These are phyloP conservation scores for Fusarium sp. DNA, from an alignment of 2,329 filamentous ascomycete species.

Conservation along the genomic window DNA sequence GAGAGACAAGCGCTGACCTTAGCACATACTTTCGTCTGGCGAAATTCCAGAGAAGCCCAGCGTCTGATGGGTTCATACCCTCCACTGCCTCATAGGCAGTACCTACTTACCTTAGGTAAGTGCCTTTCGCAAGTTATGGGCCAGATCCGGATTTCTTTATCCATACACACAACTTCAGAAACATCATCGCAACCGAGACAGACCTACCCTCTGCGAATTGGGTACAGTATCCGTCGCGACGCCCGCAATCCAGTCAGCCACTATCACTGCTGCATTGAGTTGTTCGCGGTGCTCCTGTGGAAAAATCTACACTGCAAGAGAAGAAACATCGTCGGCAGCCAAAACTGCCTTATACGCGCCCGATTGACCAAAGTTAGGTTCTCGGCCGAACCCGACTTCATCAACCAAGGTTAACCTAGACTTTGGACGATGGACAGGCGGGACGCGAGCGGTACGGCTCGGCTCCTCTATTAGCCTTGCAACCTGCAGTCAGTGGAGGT, in stretches of 20 bases:
- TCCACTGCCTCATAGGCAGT: neutral
- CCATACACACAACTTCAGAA: conserved; percentile 9
- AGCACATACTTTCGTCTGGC: neutral
- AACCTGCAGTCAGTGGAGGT: conserved; percentile 28
- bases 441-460: conserved; percentile 43
- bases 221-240: conserved; percentile 10
- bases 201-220: neutral
- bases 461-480: conserved; percentile 40
- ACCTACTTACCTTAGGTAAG: neutral
- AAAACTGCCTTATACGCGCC: conserved; percentile 10
- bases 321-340: neutral
- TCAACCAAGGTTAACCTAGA: conserved; percentile 20
- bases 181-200: conserved; percentile 10
- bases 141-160: conserved; percentile 21
- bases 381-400: conserved; percentile 33
- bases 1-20: conserved; percentile 8
- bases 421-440: conserved; percentile 34
- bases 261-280: neutral
- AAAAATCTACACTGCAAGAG: neutral
- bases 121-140: conserved; percentile 1
- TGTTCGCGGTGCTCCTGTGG: neutral
- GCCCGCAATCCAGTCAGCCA: conserved; percentile 22
- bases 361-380: neutral
- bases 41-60: conserved; percentile 5
- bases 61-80: too few species aligned